These are phyloP conservation scores for Kodamaea plutei DNA, from an alignment of 1,139 yeast species.

Conservation along the genomic window DNA sequence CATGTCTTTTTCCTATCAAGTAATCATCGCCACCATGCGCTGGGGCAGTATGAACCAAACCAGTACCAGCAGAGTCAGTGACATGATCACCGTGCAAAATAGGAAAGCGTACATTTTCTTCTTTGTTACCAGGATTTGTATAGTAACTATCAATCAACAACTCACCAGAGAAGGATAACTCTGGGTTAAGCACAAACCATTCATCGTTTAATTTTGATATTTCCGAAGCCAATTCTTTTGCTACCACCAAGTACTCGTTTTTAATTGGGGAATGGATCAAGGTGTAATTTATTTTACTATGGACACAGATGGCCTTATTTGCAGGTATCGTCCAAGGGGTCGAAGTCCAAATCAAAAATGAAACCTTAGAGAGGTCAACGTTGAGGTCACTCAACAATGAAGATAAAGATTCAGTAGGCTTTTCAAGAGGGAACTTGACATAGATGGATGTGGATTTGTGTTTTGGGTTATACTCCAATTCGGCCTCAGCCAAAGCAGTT, in stretches of 20 bases:
- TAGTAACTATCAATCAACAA: conserved; percentile 46
- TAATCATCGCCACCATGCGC: conserved; percentile 98
- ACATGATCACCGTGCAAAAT: conserved; percentile 81
- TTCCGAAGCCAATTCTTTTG: conserved; percentile 35
- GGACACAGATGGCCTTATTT: conserved; percentile 77
- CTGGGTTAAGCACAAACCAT: conserved; percentile 8
- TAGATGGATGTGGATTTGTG: conserved; percentile 71
- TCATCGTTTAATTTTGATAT: conserved; percentile 17
- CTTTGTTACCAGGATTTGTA: conserved; percentile 50
- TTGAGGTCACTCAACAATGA: not conserved
- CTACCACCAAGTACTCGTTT: conserved; percentile 48
- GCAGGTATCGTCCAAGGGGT: conserved; percentile 98
- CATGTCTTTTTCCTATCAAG: conserved; percentile 56
- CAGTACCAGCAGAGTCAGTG: conserved; percentile 80
- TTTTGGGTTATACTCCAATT: conserved; percentile 74
- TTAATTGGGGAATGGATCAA: conserved; percentile 32
- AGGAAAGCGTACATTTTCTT: conserved; percentile 39
- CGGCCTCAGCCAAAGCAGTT: conserved; percentile 96
- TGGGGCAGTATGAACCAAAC: conserved; percentile 94
- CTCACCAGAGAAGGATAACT: conserved; percentile 35
- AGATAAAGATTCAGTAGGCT: not conserved
- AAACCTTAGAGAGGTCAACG: conserved; percentile 6
- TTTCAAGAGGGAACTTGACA: conserved; percentile 59
- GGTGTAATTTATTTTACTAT: conserved; percentile 56
- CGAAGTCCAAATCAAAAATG: conserved; percentile 82